Percentiles rank a stretch among this genome's conserved stretches.
Conservation (phyloP, 164 flowering plant species). For the Vitis labrusca region DNA sequence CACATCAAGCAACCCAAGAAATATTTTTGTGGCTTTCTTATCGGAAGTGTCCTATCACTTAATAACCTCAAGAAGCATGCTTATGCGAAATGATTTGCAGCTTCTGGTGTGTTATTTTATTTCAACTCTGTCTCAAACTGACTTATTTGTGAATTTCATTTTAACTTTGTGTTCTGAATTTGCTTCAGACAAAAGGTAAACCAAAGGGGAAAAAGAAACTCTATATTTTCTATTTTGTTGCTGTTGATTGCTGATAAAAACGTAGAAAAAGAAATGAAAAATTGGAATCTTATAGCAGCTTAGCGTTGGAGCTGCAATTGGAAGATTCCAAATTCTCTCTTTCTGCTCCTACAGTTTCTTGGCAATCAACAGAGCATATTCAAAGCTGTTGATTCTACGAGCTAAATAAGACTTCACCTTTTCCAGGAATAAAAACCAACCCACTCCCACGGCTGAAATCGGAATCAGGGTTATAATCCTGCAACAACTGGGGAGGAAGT, state of each 20-base stretch:
- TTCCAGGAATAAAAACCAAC: slow-evolving; percentile 34
- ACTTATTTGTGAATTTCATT: not conserved
- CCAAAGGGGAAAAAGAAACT: no score
- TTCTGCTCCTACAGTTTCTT: no score
- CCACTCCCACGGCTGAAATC: slow-evolving; percentile 26
- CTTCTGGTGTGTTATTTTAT: not conserved
- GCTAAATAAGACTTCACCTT: slow-evolving; percentile 22
- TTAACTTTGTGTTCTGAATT: no score
- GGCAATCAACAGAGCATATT: no score
- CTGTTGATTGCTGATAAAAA: no score
- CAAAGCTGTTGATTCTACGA: no score
- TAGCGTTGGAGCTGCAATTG: no score
- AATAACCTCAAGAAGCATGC: not conserved
- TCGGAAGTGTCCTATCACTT: not conserved
- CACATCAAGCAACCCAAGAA: not conserved
- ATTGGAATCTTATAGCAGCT: no score
- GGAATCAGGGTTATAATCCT: slow-evolving; percentile 25
- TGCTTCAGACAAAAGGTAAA: no score
- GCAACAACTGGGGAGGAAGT: slow-evolving; percentile 18
- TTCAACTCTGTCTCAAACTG: not conserved
- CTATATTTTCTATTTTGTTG: no score
- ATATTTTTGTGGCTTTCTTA: not conserved
- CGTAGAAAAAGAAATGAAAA: no score
- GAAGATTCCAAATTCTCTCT: no score
- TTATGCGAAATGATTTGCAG: not conserved